phyloP scores from a whole-genome alignment of 2,329 filamentous ascomycete species.

The Acephala macrosclerotiorum region DNA sequence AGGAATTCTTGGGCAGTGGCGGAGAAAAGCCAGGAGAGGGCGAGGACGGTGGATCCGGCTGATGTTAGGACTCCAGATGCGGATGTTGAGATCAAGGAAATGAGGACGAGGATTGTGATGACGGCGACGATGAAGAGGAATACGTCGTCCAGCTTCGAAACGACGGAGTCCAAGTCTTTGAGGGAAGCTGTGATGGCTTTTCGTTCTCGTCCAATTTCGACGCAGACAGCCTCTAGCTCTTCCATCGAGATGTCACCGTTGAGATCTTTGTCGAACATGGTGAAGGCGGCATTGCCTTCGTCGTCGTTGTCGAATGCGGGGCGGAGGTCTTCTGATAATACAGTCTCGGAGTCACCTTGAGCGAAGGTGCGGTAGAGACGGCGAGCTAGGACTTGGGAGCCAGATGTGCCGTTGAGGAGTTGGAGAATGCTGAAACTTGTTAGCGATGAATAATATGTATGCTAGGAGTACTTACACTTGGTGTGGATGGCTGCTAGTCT shows the following conservation, averaged over 20 bases:
- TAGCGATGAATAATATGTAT: slow-evolving; percentile 16
- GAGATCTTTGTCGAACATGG: slow-evolving; percentile 94
- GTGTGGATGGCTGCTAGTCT: slow-evolving; percentile 77
- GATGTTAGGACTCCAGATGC: slow-evolving; percentile 92
- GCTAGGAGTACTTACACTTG: slow-evolving; percentile 62
- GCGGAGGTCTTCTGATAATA: slow-evolving; percentile 79
- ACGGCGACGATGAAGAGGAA: slow-evolving; percentile 87
- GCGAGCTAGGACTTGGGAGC: slow-evolving; percentile 84
- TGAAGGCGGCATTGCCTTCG: slow-evolving; percentile 87
- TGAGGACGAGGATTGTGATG: slow-evolving; percentile 83
- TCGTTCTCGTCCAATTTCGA: slow-evolving; percentile 92
- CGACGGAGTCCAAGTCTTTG: slow-evolving; percentile 94
- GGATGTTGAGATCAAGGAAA: slow-evolving; percentile 88
- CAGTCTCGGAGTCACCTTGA: slow-evolving; percentile 75
- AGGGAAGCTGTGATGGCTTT: slow-evolving; percentile 95
- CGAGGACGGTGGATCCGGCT: slow-evolving; percentile 85
- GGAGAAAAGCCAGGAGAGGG: slow-evolving; percentile 90
- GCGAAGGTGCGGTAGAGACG: slow-evolving; percentile 88
- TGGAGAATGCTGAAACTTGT: slow-evolving; percentile 64
- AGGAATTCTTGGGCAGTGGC: slow-evolving; percentile 94
- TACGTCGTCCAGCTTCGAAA: slow-evolving; percentile 86
- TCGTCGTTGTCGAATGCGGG: slow-evolving; percentile 82
- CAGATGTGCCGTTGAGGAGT: slow-evolving; percentile 73
- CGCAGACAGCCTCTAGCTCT: slow-evolving; percentile 90
- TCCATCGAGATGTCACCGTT: slow-evolving; percentile 97